phyloP scores from a whole-genome alignment of 164 flowering plant genomes.

The Piper longum region DNA sequence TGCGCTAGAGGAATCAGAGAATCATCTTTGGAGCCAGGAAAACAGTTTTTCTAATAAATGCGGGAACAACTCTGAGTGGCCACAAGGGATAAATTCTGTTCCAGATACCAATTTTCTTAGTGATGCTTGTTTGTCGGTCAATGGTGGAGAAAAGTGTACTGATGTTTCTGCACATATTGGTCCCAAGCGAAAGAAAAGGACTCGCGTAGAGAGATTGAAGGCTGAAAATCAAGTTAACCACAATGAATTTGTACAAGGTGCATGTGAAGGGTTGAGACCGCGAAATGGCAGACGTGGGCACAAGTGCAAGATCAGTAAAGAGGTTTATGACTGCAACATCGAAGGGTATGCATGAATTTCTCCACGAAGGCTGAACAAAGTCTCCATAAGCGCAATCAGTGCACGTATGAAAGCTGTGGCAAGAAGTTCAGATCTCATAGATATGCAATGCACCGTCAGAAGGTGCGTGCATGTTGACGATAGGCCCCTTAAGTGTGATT shows the following conservation, averaged over 20 bases:
- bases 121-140: conserved; percentile 7
- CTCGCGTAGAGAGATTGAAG: conserved; percentile 30
- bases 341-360: conserved; percentile 73
- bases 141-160: conserved; percentile 6
- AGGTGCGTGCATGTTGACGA: conserved; percentile 77
- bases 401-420: conserved; percentile 59
- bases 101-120: neutral
- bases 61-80: neutral
- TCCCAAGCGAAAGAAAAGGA: conserved; percentile 17
- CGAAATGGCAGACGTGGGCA: conserved; percentile 18
- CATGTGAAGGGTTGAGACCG: conserved; percentile 89
- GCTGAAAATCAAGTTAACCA: conserved; percentile 8
- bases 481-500: conserved; percentile 77
- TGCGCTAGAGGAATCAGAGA: neutral
- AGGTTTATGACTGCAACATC: conserved; percentile 39
- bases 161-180: neutral
- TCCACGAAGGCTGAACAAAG: conserved; percentile 43
- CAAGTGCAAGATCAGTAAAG: conserved; percentile 12
- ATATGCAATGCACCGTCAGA: conserved; percentile 49
- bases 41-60: no score
- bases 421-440: conserved; percentile 71
- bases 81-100: neutral
- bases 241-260: conserved; percentile 45
- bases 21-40: neutral
- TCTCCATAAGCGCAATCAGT: conserved; percentile 49